Conservation (phyloP, 441 rosid genomes). For the Geranium incanum region DNA sequence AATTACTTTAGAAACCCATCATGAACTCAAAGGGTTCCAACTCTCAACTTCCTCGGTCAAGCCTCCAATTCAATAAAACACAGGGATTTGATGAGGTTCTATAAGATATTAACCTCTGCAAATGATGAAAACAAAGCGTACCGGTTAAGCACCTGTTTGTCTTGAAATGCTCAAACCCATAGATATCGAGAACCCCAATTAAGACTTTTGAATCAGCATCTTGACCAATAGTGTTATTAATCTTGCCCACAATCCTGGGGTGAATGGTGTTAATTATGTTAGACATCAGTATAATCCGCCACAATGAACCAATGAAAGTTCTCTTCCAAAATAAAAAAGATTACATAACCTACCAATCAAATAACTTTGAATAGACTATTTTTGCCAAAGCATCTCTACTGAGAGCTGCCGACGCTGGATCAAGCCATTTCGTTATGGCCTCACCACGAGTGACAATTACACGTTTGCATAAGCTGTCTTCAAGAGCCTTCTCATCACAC, state of each 20-base stretch:
- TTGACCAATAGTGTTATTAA: conserved; percentile 85
- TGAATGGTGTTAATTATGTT: conserved; percentile 21
- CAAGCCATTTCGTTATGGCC: conserved; percentile 79
- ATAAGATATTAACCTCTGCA: conserved; percentile 28
- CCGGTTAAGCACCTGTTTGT: conserved; percentile 98
- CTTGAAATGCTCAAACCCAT: conserved; percentile 92
- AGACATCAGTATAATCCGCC: conserved; percentile 16
- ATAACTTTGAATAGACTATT: conserved; percentile 82
- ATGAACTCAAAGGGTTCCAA: conserved; percentile 3
- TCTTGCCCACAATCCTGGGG: conserved; percentile 78
- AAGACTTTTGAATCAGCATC: conserved; percentile 70
- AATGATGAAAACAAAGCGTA: conserved; percentile 69
- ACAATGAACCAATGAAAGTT: neutral
- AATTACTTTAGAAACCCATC: neutral
- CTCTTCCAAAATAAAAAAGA: conserved; percentile 6
- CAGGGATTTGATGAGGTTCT: conserved; percentile 27
- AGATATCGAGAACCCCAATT: conserved; percentile 84
- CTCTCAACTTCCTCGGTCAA: conserved; percentile 15
- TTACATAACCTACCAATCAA: conserved; percentile 68
- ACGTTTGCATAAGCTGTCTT: conserved; percentile 82
- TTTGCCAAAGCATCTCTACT: conserved; percentile 95
- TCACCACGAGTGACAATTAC: conserved; percentile 95
- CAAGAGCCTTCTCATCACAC: conserved; percentile 79
- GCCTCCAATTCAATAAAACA: conserved; percentile 21
- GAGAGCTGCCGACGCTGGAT: conserved; percentile 70